phyloP scores from a whole-genome alignment of 768 basidiomycete genomes.

The Pholiota molesta region DNA sequence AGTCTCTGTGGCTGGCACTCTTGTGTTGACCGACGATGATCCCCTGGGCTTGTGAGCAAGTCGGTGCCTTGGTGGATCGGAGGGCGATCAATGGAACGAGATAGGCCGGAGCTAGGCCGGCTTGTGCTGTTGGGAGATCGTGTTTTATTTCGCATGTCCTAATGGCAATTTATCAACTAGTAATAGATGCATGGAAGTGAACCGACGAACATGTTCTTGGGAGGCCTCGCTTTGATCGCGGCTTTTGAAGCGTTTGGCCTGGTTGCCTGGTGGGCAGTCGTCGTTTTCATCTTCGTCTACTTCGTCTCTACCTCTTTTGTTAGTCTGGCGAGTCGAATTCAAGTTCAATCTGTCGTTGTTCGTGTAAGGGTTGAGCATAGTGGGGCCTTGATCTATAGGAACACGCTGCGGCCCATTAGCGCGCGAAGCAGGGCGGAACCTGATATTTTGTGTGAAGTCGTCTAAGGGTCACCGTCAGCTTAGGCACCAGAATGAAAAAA shows the following conservation, averaged over 20 bases:
- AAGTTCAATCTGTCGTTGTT: constrained; percentile 6
- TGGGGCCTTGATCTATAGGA: constrained; percentile 5
- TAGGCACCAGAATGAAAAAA: neutral
- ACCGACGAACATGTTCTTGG: neutral
- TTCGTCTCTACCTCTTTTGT: constrained; percentile 20
- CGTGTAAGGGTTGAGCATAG: neutral
- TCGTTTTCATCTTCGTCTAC: constrained; percentile 14
- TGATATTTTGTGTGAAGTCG: constrained; percentile 1
- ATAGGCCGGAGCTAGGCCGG: constrained; percentile 21
- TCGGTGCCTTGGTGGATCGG: neutral
- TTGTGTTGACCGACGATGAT: constrained; percentile 1
- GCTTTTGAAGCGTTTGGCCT: constrained; percentile 21
- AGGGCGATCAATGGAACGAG: constrained; percentile 11
- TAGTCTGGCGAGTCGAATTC: constrained; percentile 11
- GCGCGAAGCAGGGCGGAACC: neutral
- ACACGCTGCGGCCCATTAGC: constrained; percentile 17
- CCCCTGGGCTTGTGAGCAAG: neutral
- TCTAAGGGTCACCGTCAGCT: neutral
- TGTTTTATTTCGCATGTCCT: constrained; percentile 1
- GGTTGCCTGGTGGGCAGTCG: constrained; percentile 9
- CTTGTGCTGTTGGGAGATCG: neutral
- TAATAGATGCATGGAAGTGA: too few relatives aligned
- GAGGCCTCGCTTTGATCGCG: constrained; percentile 1
- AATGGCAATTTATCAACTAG: neutral
- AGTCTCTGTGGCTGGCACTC: neutral